Evolutionary conservation across 2,329 filamentous ascomycete species (phyloP).

Genomic region (Arthrobotrys pseudoclavata): DNA sequence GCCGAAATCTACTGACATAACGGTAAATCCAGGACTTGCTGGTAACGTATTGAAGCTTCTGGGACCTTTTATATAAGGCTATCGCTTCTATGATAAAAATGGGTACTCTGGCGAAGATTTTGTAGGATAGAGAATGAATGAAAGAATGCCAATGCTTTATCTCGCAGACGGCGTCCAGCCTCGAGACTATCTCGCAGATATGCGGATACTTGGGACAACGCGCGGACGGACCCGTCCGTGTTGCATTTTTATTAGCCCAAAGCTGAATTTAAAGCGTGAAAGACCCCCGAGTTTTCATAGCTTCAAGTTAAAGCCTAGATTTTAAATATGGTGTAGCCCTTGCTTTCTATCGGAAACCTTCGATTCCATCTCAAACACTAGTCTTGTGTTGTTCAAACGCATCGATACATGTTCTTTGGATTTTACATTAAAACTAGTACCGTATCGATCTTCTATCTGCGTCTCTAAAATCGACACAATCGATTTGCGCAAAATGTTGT

Average conservation of each 20-base stretch:
- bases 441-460: background rate
- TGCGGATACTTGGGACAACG: slow-evolving; percentile 28
- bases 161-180: slow-evolving; percentile 1
- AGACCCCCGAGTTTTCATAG: background rate
- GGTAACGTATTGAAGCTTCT: background rate
- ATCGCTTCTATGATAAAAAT: background rate
- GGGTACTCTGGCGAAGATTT: background rate
- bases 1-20: slow-evolving; percentile 29
- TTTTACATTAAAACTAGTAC: background rate
- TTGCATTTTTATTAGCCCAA: slow-evolving; percentile 31
- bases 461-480: background rate
- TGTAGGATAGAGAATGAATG: background rate
- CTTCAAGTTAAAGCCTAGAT: background rate
- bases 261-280: background rate
- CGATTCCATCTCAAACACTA: too few relatives aligned
- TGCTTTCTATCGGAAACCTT: background rate
- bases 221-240: slow-evolving; percentile 40
- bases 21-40: slow-evolving; percentile 12
- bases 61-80: background rate
- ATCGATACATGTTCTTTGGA: background rate
- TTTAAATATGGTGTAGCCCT: background rate
- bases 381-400: too few relatives aligned
- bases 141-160: background rate
- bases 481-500: slow-evolving; percentile 65
- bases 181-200: slow-evolving; percentile 16